These are phyloP conservation scores for Actinidia polygama DNA, from an alignment of 179 eudicot genomes.

Conservation along the genomic window DNA sequence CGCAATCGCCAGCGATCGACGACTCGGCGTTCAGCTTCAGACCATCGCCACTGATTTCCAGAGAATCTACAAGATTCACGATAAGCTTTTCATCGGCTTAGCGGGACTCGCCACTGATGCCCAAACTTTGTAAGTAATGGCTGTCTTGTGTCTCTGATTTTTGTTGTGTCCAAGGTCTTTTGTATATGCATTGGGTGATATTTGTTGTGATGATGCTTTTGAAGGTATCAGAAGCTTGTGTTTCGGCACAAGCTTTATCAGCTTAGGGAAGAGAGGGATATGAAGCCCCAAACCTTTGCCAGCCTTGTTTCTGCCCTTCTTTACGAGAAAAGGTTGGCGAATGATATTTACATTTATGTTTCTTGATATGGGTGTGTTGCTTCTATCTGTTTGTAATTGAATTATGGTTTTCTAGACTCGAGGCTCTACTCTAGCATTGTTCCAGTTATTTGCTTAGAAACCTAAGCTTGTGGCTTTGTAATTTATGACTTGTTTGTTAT, in stretches of 20 bases:
- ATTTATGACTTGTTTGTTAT: not conserved
- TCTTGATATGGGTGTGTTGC: not conserved
- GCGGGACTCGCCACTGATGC: constrained; percentile 83
- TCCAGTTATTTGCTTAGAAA: not conserved
- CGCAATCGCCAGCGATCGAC: constrained; percentile 88
- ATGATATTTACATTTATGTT: not conserved
- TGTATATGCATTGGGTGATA: not conserved
- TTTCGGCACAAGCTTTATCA: constrained; percentile 89
- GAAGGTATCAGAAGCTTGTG: constrained; percentile 80
- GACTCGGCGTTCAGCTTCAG: constrained; percentile 93
- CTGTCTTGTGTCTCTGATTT: not conserved
- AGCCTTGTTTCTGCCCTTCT: constrained; percentile 93
- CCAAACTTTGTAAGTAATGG: constrained; percentile 70
- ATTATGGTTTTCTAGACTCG: not conserved
- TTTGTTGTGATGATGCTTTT: constrained; percentile 12
- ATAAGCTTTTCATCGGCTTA: constrained; percentile 81
- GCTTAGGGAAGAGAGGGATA: constrained; percentile 94
- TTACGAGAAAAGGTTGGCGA: constrained; percentile 89
- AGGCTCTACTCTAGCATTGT: not conserved
- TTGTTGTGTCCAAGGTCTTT: not conserved
- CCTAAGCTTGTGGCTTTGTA: not conserved
- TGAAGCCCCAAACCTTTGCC: constrained; percentile 98
- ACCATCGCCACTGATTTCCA: constrained; percentile 92
- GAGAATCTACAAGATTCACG: constrained; percentile 70
- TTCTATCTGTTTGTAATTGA: not conserved